A percentile compares a stretch with the other conserved stretches of the same genome.
phyloP scores from a whole-genome alignment of 306 rosid species.

The Cucurbita moschata region DNA sequence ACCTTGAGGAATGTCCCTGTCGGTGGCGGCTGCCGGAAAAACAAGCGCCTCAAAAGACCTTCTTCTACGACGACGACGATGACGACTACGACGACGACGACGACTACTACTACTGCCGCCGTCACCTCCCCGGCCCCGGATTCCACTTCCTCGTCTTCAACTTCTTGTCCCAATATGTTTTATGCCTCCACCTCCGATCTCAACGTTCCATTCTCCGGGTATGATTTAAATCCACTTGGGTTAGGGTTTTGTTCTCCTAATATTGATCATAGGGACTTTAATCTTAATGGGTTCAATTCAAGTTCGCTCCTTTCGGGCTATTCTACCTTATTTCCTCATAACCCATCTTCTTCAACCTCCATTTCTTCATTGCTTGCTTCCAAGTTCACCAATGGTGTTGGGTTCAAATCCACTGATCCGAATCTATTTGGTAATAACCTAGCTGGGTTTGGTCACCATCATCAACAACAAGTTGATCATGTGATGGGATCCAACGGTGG shows the following conservation, averaged over 20 bases:
- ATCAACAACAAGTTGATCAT: neutral
- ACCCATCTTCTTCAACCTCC: slow-evolving; percentile 19
- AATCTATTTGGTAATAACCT: slow-evolving; percentile 15
- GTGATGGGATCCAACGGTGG: slow-evolving; percentile 6
- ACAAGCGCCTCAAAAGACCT: slow-evolving; percentile 68
- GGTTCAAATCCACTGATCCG: neutral
- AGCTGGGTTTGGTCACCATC: slow-evolving; percentile 21
- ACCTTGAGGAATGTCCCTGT: slow-evolving; percentile 85
- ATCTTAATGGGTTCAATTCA: slow-evolving; percentile 13
- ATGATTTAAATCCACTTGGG: slow-evolving; percentile 20
- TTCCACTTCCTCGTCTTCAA: slow-evolving; percentile 20
- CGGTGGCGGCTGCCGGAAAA: slow-evolving; percentile 78
- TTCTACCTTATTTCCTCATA: slow-evolving; percentile 23
- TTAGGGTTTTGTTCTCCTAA: slow-evolving; percentile 43
- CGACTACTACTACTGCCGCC: neutral
- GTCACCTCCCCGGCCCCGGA: slow-evolving; percentile 23
- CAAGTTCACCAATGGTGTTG: slow-evolving; percentile 11
- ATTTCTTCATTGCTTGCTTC: slow-evolving; percentile 50
- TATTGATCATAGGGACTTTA: neutral
- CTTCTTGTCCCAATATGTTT: slow-evolving; percentile 21
- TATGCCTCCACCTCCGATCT: slow-evolving; percentile 33
- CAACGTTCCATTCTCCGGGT: slow-evolving; percentile 40
- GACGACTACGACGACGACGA: neutral
- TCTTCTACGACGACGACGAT: slow-evolving; percentile 1
- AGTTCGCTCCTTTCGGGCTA: slow-evolving; percentile 32